A percentile compares a stretch with the other conserved stretches of the same genome.
phyloP scores from a whole-genome alignment of 257 asterid genomes.

The Fraxinus cuspidata region DNA sequence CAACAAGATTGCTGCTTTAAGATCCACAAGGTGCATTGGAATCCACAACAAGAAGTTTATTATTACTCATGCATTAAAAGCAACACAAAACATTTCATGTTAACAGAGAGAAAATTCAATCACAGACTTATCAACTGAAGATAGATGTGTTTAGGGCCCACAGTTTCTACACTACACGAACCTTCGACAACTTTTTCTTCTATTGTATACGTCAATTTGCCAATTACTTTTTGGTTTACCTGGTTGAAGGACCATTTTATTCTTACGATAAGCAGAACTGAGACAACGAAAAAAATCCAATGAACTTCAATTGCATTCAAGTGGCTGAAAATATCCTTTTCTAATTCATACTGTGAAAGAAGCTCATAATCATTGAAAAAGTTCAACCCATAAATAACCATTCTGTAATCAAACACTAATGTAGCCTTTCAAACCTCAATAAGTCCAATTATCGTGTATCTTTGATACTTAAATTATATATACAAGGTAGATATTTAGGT shows the following conservation, averaged over 20 bases:
- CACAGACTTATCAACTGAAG: background rate
- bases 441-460: background rate
- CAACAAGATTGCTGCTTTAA: background rate
- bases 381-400: background rate
- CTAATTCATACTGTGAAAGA: background rate
- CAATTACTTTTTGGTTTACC: background rate
- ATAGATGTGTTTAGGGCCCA: background rate
- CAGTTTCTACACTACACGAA: background rate
- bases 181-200: background rate
- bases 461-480: background rate
- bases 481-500: background rate
- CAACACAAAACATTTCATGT: background rate
- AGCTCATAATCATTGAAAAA: background rate
- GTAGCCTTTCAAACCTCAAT: background rate
- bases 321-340: background rate
- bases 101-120: background rate
- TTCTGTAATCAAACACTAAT: background rate
- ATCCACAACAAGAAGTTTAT: background rate
- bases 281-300: background rate
- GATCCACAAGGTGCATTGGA: background rate
- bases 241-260: background rate
- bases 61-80: background rate
- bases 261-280: background rate
- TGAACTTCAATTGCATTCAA: background rate
- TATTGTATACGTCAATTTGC: background rate